These are phyloP conservation scores for Pleurotus eryngii DNA, from an alignment of 768 basidiomycete genomes.

Conservation along the genomic window DNA sequence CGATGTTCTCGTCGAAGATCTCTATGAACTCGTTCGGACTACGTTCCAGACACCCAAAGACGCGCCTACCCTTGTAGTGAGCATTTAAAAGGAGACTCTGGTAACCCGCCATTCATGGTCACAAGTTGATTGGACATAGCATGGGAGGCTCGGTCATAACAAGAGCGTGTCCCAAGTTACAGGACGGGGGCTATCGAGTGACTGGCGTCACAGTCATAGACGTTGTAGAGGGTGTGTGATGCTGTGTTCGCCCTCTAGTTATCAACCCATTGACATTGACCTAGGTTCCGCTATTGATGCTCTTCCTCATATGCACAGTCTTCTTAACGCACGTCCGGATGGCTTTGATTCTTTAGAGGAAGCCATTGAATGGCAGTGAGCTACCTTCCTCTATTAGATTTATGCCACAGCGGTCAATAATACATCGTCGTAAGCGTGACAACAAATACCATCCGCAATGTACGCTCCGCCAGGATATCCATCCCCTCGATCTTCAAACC, in stretches of 20 bases:
- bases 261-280: background rate
- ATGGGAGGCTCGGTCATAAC: conserved; percentile 94
- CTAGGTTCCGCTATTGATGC: conserved; percentile 91
- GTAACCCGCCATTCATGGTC: background rate
- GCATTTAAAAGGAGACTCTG: conserved; percentile 17
- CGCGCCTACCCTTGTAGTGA: conserved; percentile 75
- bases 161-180: conserved; percentile 62
- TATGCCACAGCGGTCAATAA: background rate
- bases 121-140: conserved; percentile 86
- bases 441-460: conserved; percentile 81
- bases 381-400: conserved; percentile 10
- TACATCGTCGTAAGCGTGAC: conserved; percentile 49
- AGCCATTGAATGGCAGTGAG: conserved; percentile 96
- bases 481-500: conserved; percentile 75
- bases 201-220: conserved; percentile 81
- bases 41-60: conserved; percentile 62
- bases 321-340: conserved; percentile 82
- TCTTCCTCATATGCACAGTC: conserved; percentile 85
- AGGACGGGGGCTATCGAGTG: conserved; percentile 65
- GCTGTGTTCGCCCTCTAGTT: background rate
- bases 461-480: conserved; percentile 81
- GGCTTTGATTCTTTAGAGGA: conserved; percentile 82
- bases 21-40: conserved; percentile 63
- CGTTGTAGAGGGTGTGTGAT: conserved; percentile 77
- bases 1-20: conserved; percentile 67